Base-by-base conservation (phyloP, 2,329 filamentous ascomycete species). In the Aspergillus niger region DNA sequence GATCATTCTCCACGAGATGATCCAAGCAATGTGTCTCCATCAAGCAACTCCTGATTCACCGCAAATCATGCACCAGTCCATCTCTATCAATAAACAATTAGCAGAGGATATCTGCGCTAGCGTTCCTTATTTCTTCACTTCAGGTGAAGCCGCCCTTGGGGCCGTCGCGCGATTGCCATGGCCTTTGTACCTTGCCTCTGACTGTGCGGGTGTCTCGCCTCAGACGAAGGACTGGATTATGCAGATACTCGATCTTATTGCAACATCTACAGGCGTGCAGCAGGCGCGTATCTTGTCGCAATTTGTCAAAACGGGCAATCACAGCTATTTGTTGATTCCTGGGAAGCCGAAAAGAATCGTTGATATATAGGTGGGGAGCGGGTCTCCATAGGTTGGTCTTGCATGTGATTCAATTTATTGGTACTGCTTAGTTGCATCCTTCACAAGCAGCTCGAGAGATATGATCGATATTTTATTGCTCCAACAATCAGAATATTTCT, bases 181-280 rank as follows among this genome's bases (percentile, higher is more conserved):
- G 64, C 66, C 66, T 6, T 58, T 68, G n/a, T 67, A 67, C 7
- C 32, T 67, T 64, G 62, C 64, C 2, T 61, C 57, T 1, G 54
- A 57, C 17, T 60, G 54, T 20, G 26, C 22, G 7, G 59, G 32
- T 15, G 5, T 50, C 28, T 36, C 17, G 1, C 17, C 30, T n/a
- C 30, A 20, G 2, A 51, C 50, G n/a, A 57, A 39, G 15, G 26
- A 22, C 8, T 61, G 59, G 59, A 36, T 51, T 11, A 28, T 15
- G n/a, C 49, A 57, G 10, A 44, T 57, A 20, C 59, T 61, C n/a
- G 49, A 61, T 43, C 65, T 38, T 5, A 47, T 39, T 15, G 24
- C 30, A 22, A 56, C 26, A 3, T n/a, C 30, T 22, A 56, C 53
- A 10, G 53, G 53, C 3, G 22, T 56, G 1, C 53, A 56, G 53